phyloP scores from a whole-genome alignment of 352 stramenopile genomes.

The Peronospora destructor region DNA sequence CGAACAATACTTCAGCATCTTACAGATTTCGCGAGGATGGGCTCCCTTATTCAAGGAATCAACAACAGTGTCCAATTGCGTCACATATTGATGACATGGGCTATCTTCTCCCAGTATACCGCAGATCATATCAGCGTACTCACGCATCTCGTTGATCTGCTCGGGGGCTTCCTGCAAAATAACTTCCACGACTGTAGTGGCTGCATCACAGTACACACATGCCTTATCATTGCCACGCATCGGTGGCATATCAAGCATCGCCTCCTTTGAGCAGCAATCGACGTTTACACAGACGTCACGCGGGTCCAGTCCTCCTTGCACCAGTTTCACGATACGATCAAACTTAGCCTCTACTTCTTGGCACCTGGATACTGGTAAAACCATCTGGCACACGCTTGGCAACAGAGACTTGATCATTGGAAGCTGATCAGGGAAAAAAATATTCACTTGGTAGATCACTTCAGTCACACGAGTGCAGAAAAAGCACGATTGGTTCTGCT shows the following conservation, averaged over 20 bases:
- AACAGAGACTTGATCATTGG: conserved; percentile 36
- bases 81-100: conserved; percentile 40
- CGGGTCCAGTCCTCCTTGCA: conserved; percentile 42
- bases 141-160: conserved; percentile 40
- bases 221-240: conserved; percentile 25
- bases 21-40: conserved; percentile 43
- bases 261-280: conserved; percentile 33
- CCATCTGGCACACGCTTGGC: conserved; percentile 37
- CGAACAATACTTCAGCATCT: conserved; percentile 35
- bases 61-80: conserved; percentile 39
- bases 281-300: conserved; percentile 37
- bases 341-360: conserved; percentile 43
- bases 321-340: conserved; percentile 47
- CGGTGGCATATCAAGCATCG: neutral
- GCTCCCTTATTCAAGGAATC: conserved; percentile 39
- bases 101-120: conserved; percentile 43
- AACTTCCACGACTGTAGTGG: conserved; percentile 44
- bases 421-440: conserved; percentile 33
- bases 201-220: conserved; percentile 56
- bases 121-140: conserved; percentile 52
- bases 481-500: conserved; percentile 30
- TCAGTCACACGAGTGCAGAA: conserved; percentile 41
- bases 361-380: conserved; percentile 39
- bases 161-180: conserved; percentile 37
- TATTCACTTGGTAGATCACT: conserved; percentile 39